A percentile compares a stretch with the other conserved stretches of the same genome.
Conservation (phyloP, 805 yeast species). For the Blastobotrys mokoenaii region DNA sequence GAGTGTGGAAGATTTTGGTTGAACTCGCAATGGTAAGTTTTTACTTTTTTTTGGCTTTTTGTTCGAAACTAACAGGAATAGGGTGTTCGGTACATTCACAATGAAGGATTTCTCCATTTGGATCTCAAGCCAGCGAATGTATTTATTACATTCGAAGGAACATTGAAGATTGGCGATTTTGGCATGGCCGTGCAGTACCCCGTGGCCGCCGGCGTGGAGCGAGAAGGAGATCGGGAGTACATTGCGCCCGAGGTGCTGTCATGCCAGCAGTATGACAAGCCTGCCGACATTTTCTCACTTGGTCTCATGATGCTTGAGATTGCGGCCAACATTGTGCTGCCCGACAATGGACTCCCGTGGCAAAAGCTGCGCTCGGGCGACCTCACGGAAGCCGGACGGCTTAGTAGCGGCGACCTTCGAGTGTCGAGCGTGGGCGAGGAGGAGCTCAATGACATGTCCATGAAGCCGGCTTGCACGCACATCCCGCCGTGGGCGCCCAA, state of each 20-base stretch:
- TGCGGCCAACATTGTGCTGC: constrained; percentile 90
- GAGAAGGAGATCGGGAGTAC: constrained; percentile 96
- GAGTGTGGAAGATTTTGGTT: constrained; percentile 92
- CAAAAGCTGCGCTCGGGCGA: constrained; percentile 93
- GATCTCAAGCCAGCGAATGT: constrained; percentile 95
- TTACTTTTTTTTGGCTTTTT: background rate
- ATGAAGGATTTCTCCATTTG: constrained; percentile 67
- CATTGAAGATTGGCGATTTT: constrained; percentile 90
- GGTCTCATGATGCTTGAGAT: constrained; percentile 91
- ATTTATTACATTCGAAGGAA: constrained; percentile 90
- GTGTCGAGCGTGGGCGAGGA: constrained; percentile 1
- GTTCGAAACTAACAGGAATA: constrained; percentile 1
- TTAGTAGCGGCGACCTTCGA: constrained; percentile 55
- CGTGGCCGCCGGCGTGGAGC: constrained; percentile 50
- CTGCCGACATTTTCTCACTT: constrained; percentile 91
- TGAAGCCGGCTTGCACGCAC: background rate
- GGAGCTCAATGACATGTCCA: constrained; percentile 2
- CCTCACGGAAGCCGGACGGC: constrained; percentile 84
- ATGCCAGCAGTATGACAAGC: constrained; percentile 72
- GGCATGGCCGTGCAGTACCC: constrained; percentile 88
- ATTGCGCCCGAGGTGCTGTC: constrained; percentile 94
- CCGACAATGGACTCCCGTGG: constrained; percentile 96
- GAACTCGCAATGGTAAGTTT: constrained; percentile 49
- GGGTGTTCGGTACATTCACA: constrained; percentile 77
- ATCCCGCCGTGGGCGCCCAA: constrained; percentile 78